phyloP scores from a whole-genome alignment of 2,329 filamentous ascomycete species.

The Diaporthe helianthi region DNA sequence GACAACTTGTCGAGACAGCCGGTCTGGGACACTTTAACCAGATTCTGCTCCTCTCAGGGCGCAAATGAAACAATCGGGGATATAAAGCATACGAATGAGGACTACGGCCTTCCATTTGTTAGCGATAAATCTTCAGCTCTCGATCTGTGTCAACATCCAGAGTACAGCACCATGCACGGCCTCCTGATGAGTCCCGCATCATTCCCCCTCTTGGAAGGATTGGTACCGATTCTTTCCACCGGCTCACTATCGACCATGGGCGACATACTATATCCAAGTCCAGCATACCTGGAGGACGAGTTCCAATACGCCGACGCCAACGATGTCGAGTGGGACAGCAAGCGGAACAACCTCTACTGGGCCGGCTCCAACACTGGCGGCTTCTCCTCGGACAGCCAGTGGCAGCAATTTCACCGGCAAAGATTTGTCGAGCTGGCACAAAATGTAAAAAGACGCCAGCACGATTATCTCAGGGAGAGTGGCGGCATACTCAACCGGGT shows the following conservation, averaged over 20 bases:
- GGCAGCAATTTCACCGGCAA: conserved; percentile 30
- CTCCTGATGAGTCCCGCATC: conserved; percentile 53
- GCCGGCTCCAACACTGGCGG: conserved; percentile 33
- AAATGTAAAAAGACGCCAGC: conserved; percentile 1
- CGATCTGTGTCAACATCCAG: conserved; percentile 54
- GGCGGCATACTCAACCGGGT: background rate
- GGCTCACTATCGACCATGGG: conserved; percentile 31
- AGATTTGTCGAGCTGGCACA: conserved; percentile 31
- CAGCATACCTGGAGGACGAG: conserved; percentile 28
- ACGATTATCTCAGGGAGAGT: background rate
- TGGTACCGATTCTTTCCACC: conserved; percentile 14
- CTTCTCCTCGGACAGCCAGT: conserved; percentile 4
- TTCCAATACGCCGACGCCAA: conserved; percentile 26
- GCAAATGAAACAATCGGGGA: background rate
- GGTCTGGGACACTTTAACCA: conserved; percentile 38
- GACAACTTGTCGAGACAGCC: conserved; percentile 42
- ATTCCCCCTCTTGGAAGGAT: conserved; percentile 38
- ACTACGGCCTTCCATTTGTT: conserved; percentile 47
- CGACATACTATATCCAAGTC: conserved; percentile 32
- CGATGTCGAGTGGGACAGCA: conserved; percentile 27
- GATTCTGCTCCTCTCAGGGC: background rate
- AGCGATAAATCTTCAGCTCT: conserved; percentile 38
- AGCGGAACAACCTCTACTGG: conserved; percentile 33
- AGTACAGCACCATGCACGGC: conserved; percentile 53
- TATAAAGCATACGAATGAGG: conserved; percentile 24